These are phyloP conservation scores for Perilla frutescens DNA, from an alignment of 257 asterid species.

Conservation along the genomic window DNA sequence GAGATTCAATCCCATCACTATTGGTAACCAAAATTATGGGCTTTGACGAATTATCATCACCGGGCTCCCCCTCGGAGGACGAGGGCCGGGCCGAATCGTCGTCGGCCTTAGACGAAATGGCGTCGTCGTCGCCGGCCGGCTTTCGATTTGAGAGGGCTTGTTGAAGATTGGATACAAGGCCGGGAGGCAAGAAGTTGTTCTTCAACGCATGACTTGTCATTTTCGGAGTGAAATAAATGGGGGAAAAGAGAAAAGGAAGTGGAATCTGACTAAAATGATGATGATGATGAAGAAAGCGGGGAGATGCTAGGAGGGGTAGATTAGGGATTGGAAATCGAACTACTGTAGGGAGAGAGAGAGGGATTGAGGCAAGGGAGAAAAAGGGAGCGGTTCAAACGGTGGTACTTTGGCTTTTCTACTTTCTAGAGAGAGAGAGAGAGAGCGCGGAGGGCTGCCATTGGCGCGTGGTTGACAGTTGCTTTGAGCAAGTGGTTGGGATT, in stretches of 20 bases:
- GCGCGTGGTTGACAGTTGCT: conserved; percentile 40
- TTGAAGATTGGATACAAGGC: conserved; percentile 84
- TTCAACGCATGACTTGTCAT: conserved; percentile 63
- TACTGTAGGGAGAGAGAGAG: conserved; percentile 33
- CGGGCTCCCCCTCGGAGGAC: conserved; percentile 44
- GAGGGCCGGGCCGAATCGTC: conserved; percentile 46
- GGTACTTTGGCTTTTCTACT: conserved; percentile 19
- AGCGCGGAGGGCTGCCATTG: conserved; percentile 28
- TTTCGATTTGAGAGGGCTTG: conserved; percentile 68
- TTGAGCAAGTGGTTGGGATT: conserved; percentile 33
- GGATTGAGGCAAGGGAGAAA: neutral
- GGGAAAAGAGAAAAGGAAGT: conserved; percentile 23
- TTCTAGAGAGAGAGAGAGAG: conserved; percentile 16
- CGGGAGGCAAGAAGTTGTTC: conserved; percentile 76
- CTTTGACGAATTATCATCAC: conserved; percentile 48
- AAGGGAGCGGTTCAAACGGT: conserved; percentile 56
- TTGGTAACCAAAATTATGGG: conserved; percentile 81
- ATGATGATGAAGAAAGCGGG: conserved; percentile 39
- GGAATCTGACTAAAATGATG: conserved; percentile 46
- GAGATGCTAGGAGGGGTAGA: conserved; percentile 30
- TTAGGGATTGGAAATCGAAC: conserved; percentile 43
- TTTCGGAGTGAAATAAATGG: conserved; percentile 31
- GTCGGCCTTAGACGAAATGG: conserved; percentile 38
- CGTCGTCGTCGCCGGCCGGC: conserved; percentile 38
- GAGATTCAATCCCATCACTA: conserved; percentile 90